Evolutionary conservation across 1,284 basidiomycete genomes (phyloP).

Genomic region (Moniliella sp.): DNA sequence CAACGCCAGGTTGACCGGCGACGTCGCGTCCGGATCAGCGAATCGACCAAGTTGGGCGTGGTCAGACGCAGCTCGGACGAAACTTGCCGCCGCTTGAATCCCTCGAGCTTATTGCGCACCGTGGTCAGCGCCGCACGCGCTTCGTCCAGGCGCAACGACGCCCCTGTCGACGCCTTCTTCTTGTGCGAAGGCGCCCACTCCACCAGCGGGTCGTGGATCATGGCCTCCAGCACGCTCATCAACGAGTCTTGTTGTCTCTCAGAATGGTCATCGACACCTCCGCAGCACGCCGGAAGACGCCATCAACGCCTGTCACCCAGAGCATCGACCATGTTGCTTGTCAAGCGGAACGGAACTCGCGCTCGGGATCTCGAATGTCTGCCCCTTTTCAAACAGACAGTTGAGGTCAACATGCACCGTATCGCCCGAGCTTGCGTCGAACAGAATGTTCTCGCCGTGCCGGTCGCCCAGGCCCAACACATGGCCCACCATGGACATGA

Average conservation of each 20-base stretch:
- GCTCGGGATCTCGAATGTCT: slow-evolving; percentile 67
- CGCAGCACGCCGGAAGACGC: slow-evolving; percentile 71
- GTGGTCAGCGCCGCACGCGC: slow-evolving; percentile 24
- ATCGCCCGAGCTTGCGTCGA: slow-evolving; percentile 71
- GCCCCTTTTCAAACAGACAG: slow-evolving; percentile 77
- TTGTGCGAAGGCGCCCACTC: slow-evolving; percentile 58
- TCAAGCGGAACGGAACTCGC: slow-evolving; percentile 79
- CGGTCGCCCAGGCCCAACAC: slow-evolving; percentile 92
- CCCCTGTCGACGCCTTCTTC: not conserved
- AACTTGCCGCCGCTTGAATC: slow-evolving; percentile 2
- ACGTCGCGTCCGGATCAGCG: slow-evolving; percentile 29
- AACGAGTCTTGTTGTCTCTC: slow-evolving; percentile 72
- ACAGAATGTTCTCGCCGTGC: slow-evolving; percentile 86
- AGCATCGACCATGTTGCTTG: slow-evolving; percentile 79
- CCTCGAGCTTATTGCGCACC: slow-evolving; percentile 25
- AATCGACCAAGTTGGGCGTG: slow-evolving; percentile 27
- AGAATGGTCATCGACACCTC: slow-evolving; percentile 75
- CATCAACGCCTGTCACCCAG: slow-evolving; percentile 84
- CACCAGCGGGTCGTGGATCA: slow-evolving; percentile 86
- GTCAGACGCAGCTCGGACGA: slow-evolving; percentile 9
- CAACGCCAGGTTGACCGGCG: slow-evolving; percentile 14
- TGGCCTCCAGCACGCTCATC: slow-evolving; percentile 88
- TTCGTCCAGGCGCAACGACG: slow-evolving; percentile 7
- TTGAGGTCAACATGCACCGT: slow-evolving; percentile 94
- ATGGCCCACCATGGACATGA: slow-evolving; percentile 97